Base-by-base conservation (phyloP, 192 early-diverging fungal genomes). In the Coemansia sp. region DNA sequence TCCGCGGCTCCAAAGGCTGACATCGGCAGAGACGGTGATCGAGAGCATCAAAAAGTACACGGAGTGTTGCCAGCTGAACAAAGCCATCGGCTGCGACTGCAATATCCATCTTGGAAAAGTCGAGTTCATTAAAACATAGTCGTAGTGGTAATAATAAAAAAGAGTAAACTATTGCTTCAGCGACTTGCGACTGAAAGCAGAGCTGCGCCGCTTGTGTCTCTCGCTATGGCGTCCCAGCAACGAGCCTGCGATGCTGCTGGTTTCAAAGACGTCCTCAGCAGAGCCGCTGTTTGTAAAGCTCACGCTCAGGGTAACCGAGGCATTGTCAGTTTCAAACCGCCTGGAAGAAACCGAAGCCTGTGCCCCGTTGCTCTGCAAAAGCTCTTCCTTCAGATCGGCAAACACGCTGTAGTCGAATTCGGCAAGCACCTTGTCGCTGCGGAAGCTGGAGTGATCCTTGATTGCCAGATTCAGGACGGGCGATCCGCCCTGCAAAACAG, bases 381-480 rank as follows among this genome's bases (percentile, higher is more conserved):
- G 57, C 6, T 72, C 70, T 30, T 17, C 16, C 67, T 73, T 81
- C 5, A 81, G 70, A 63, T 73, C 72, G 5, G 51, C 67, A 66
- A 76, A 76, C 52, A 68, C 36, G 11, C 64, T 69, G 58, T 75
- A 45, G 0, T 45, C 49, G 58, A 72, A 72, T 59, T 67, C 69
- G 30, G 67, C 73, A 48, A 81, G 17, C 11, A 58, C 57, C 73
- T 76, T 81, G 64, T 81, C 78, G 56, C 78, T 64, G 50, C 73
- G 78, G 73, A 81, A 81, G 57, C 73, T 81, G 56, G 73, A 72
- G 51, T 81, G 78, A 57, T 81, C 78, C 64, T 81, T 81, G 7
- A 75, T 63, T 1, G 67, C 63, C 14, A 76, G 66, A 5, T 40
- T 55, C 6, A 81, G 36, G 54, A 56, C 48, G 0, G 78, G 78